These are phyloP conservation scores for Lentinula aciculospora DNA, from an alignment of 768 basidiomycete genomes.

Conservation along the genomic window DNA sequence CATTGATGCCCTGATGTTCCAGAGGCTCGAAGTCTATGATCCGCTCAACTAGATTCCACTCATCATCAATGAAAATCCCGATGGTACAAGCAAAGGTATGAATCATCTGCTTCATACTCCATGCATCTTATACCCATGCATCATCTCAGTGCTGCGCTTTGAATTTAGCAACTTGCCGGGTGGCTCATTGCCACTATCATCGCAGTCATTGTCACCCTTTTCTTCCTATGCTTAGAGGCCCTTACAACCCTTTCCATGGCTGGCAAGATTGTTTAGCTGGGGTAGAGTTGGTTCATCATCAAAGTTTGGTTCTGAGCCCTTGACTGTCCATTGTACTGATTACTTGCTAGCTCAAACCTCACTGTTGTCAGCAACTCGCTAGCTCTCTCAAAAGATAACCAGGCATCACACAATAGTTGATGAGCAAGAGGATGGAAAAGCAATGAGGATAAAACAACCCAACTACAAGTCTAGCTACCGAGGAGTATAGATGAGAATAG, in stretches of 20 bases:
- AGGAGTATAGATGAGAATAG: too few species aligned
- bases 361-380: too few species aligned
- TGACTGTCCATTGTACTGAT: slow-evolving; percentile 5
- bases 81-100: slow-evolving; percentile 26
- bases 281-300: slow-evolving; percentile 11
- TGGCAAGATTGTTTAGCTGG: slow-evolving; percentile 9
- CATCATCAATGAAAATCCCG: slow-evolving; percentile 21
- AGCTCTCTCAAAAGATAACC: too few species aligned
- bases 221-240: neutral
- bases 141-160: slow-evolving; percentile 11
- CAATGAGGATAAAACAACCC: too few species aligned
- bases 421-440: too few species aligned
- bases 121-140: slow-evolving; percentile 20
- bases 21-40: slow-evolving; percentile 27
- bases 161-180: neutral
- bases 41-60: slow-evolving; percentile 26
- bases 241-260: slow-evolving; percentile 3
- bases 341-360: too few species aligned
- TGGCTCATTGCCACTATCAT: neutral
- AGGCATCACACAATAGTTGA: too few species aligned
- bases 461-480: too few species aligned
- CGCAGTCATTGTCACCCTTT: neutral
- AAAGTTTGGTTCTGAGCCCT: slow-evolving; percentile 2
- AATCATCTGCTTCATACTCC: slow-evolving; percentile 26
- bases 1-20: slow-evolving; percentile 27